Evolutionary conservation across 345 rosid genomes (phyloP).

Genomic region (Dimocarpus longan): DNA sequence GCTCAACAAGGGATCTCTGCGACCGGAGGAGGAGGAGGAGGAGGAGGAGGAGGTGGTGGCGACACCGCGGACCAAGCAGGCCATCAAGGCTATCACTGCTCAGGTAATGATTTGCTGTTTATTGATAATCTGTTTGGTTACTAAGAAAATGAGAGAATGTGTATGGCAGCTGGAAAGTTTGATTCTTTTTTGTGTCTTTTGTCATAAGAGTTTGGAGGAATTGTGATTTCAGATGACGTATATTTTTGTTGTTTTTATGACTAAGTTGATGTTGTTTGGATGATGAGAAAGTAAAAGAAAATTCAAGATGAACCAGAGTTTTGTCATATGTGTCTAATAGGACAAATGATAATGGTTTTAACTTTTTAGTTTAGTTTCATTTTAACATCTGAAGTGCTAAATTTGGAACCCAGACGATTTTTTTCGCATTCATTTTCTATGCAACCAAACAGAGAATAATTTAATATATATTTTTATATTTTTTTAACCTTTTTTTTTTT

Average conservation of each 20-base stretch:
- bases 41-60: constrained; percentile 56
- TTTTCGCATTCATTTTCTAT: constrained; percentile 1
- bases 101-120: constrained; percentile 47
- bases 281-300: constrained; percentile 10
- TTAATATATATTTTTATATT: too few species aligned
- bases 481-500: not conserved
- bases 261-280: not conserved
- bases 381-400: not conserved
- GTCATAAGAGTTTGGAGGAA: not conserved
- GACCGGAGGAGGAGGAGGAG: constrained; percentile 46
- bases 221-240: constrained; percentile 8
- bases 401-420: not conserved
- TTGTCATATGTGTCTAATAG: not conserved
- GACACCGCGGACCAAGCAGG: constrained; percentile 78
- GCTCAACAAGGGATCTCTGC: constrained; percentile 56
- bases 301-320: not conserved
- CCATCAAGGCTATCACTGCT: constrained; percentile 71
- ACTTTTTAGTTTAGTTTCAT: not conserved
- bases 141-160: constrained; percentile 25
- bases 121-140: constrained; percentile 22
- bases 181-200: not conserved
- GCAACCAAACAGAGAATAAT: constrained; percentile 6
- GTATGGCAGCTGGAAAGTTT: not conserved
- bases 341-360: not conserved
- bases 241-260: constrained; percentile 19